These are phyloP conservation scores for Nigrospora sphaerica DNA, from an alignment of 2,329 filamentous ascomycete species.

Conservation along the genomic window DNA sequence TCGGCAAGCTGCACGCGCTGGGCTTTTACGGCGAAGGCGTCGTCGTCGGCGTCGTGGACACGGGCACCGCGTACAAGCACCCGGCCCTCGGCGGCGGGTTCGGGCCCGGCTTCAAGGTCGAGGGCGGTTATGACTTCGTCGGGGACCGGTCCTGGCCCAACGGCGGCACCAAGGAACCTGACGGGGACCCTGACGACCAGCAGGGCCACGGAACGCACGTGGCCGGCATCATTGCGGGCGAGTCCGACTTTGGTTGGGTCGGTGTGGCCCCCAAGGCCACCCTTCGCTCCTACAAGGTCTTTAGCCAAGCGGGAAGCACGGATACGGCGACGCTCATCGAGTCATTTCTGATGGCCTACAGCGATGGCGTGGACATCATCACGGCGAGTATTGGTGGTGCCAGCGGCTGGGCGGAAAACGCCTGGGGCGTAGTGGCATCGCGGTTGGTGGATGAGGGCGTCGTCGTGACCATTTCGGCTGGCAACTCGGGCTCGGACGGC, in stretches of 20 bases:
- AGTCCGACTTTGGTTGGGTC: conserved; percentile 11
- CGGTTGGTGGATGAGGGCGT: conserved; percentile 37
- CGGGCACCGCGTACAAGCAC: conserved; percentile 9
- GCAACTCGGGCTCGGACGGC: conserved; percentile 41
- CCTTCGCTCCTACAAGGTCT: conserved; percentile 20
- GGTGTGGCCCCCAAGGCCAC: conserved; percentile 22
- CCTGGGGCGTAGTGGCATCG: conserved; percentile 30
- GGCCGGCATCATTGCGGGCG: conserved; percentile 22
- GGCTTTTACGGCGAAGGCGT: conserved; percentile 11
- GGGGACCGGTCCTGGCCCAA: conserved; percentile 2
- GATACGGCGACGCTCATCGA: conserved; percentile 24
- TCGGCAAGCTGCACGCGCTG: conserved; percentile 8
- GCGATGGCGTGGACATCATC: conserved; percentile 33
- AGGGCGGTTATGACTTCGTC: conserved; percentile 10
- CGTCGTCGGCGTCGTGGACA: conserved; percentile 10
- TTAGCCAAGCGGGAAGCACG: conserved; percentile 9
- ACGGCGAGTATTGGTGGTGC: conserved; percentile 30
- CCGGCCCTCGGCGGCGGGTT: conserved; percentile 11
- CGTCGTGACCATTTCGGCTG: conserved; percentile 41
- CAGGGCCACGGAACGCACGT: conserved; percentile 22
- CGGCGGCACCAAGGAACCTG: conserved; percentile 2
- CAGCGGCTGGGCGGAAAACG: conserved; percentile 26
- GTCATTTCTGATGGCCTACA: conserved; percentile 25
- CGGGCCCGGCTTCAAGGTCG: conserved; percentile 10
- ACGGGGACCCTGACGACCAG: conserved; percentile 16